Conservation (phyloP, 2,329 filamentous ascomycete genomes). For the Achaetomium macrosporum region DNA sequence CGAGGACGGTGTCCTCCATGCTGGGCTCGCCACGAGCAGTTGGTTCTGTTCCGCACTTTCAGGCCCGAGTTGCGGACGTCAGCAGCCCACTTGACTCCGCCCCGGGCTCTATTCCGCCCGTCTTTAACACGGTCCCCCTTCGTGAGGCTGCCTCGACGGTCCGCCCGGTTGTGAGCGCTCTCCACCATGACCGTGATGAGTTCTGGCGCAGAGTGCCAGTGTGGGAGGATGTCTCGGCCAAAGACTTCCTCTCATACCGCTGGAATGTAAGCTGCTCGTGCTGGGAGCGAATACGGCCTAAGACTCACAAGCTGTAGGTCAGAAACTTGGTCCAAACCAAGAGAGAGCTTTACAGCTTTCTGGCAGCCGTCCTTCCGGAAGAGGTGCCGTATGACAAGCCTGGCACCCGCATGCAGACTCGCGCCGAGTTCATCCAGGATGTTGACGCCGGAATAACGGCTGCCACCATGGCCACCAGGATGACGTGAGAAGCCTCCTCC, state of each 20-base stretch:
- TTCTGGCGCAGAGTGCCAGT: constrained; percentile 48
- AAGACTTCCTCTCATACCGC: constrained; percentile 47
- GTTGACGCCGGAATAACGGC: constrained; percentile 45
- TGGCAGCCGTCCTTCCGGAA: constrained; percentile 45
- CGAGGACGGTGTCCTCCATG: not conserved
- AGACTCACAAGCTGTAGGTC: constrained; percentile 29
- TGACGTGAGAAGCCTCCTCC: constrained; percentile 38
- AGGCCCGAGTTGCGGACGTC: constrained; percentile 20
- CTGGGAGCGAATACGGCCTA: not conserved
- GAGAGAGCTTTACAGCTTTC: constrained; percentile 42
- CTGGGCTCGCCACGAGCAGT: constrained; percentile 11
- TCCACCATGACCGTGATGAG: constrained; percentile 25
- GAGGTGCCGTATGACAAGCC: constrained; percentile 36
- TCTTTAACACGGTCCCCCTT: not conserved
- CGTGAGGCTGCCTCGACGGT: not conserved
- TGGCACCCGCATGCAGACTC: constrained; percentile 35
- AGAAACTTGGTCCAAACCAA: constrained; percentile 45
- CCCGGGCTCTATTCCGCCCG: not conserved
- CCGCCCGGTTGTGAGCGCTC: not conserved
- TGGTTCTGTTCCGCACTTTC: constrained; percentile 17
- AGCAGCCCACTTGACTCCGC: constrained; percentile 3
- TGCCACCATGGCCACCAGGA: constrained; percentile 54
- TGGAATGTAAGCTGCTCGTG: constrained; percentile 44
- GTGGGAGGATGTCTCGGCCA: constrained; percentile 43
- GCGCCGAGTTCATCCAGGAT: constrained; percentile 49